phyloP scores from a whole-genome alignment of 2,329 filamentous ascomycete species.

The Penicillium sp. region DNA sequence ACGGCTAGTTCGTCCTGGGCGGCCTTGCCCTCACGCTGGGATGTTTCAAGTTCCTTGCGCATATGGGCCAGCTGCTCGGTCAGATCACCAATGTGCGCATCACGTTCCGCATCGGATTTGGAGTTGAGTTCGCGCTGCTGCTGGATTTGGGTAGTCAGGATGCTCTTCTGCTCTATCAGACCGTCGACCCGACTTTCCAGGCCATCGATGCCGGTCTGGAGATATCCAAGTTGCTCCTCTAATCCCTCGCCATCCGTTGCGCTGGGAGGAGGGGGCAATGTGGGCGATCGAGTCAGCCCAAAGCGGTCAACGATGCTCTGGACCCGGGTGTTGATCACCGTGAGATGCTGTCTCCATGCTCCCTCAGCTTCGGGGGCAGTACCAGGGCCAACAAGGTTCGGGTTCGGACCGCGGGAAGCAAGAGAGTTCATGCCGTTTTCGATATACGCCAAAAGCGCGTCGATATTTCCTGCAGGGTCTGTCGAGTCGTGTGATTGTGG shows the following conservation, averaged over 20 bases:
- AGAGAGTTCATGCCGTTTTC: conserved; percentile 65
- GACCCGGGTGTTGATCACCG: conserved; percentile 65
- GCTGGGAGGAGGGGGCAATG: conserved; percentile 60
- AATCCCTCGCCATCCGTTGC: conserved; percentile 56
- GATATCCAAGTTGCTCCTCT: conserved; percentile 71
- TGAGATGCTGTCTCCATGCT: conserved; percentile 50
- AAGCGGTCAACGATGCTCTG: conserved; percentile 57
- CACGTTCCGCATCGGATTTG: conserved; percentile 69
- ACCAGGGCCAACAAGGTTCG: conserved; percentile 4
- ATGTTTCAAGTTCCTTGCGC: conserved; percentile 63
- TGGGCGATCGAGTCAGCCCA: conserved; percentile 44
- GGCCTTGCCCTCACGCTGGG: conserved; percentile 44
- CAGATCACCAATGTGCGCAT: conserved; percentile 49
- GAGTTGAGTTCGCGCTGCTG: conserved; percentile 91
- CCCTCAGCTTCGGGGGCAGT: conserved; percentile 45
- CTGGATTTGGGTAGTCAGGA: conserved; percentile 88
- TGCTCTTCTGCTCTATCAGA: conserved; percentile 83
- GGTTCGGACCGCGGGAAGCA: conserved; percentile 42
- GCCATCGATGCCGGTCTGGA: conserved; percentile 76
- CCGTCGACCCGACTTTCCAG: conserved; percentile 74
- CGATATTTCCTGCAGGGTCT: conserved; percentile 35
- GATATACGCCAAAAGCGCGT: conserved; percentile 69
- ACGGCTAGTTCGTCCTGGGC: conserved; percentile 43
- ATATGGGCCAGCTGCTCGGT: conserved; percentile 57
- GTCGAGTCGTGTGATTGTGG: conserved; percentile 31